phyloP scores from a whole-genome alignment of 2,329 filamentous ascomycete species.

The Colletotrichum tofieldiae region DNA sequence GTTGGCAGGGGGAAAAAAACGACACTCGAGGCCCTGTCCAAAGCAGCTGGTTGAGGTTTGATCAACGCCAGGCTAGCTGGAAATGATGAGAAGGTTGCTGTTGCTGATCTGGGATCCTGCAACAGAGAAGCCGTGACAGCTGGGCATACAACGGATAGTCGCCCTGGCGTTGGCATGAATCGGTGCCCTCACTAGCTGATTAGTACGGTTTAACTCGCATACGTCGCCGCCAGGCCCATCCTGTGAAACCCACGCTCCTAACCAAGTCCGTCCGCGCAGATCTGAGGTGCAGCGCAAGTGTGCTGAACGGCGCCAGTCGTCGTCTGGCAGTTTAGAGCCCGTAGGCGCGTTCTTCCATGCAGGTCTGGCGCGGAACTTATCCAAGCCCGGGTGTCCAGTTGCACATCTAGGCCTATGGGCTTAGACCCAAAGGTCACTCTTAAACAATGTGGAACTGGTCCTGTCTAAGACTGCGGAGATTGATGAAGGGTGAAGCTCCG shows the following conservation, averaged over 20 bases:
- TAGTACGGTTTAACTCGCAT: constrained; percentile 21
- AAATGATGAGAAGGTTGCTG: constrained; percentile 35
- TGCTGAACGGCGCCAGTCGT: constrained; percentile 11
- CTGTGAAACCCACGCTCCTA: constrained; percentile 32
- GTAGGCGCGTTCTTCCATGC: constrained; percentile 28
- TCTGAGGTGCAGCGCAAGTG: constrained; percentile 5
- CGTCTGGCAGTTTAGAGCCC: constrained; percentile 13
- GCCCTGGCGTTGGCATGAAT: constrained; percentile 16
- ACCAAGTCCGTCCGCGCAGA: constrained; percentile 29
- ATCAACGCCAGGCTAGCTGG: constrained; percentile 36
- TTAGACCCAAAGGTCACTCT: constrained; percentile 32
- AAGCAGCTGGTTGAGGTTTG: constrained; percentile 31
- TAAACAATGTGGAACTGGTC: constrained; percentile 35
- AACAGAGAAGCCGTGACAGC: constrained; percentile 34
- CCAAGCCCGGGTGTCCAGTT: constrained; percentile 22
- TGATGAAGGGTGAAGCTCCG: constrained; percentile 22
- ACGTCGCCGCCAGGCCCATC: constrained; percentile 19
- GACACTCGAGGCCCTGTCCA: constrained; percentile 34
- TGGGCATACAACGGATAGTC: constrained; percentile 9
- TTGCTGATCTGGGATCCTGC: constrained; percentile 22
- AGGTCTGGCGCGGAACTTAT: constrained; percentile 21
- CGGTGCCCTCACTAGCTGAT: constrained; percentile 23
- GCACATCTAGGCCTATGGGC: constrained; percentile 27
- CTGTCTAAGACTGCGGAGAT: constrained; percentile 40
- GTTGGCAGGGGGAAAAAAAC: constrained; percentile 21